Evolutionary conservation across 495 filamentous ascomycete species (phyloP).

Genomic region (Penicillium alfredii): DNA sequence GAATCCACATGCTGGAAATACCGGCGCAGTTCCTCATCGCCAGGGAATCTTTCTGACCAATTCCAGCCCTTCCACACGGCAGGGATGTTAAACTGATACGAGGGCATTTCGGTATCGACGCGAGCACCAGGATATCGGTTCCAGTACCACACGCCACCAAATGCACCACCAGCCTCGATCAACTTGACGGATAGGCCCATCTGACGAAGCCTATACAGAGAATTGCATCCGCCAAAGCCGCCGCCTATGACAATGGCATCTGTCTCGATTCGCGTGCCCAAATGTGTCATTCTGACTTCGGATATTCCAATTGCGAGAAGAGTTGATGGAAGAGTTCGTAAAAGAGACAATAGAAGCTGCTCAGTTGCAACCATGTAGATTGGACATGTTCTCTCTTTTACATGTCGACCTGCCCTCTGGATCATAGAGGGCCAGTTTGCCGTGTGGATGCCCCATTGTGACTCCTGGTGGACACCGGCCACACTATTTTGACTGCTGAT

Average conservation of each 20-base stretch:
- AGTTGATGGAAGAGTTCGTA: too few species aligned
- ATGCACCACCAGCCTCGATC: constrained; percentile 41
- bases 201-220: constrained; percentile 34
- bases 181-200: constrained; percentile 34
- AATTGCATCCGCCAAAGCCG: constrained; percentile 34
- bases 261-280: constrained; percentile 14
- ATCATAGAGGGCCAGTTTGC: too few species aligned
- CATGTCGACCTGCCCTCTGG: too few species aligned
- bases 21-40: constrained; percentile 39
- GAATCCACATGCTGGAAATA: constrained; percentile 54
- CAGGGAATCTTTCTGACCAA: constrained; percentile 47
- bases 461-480: too few species aligned
- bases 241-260: constrained; percentile 33
- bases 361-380: too few species aligned
- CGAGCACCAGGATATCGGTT: constrained; percentile 46
- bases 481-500: too few species aligned
- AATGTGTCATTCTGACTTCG: constrained; percentile 13
- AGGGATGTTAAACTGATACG: constrained; percentile 46
- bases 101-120: constrained; percentile 45
- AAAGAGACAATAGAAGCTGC: too few species aligned
- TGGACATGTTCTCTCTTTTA: too few species aligned
- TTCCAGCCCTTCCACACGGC: constrained; percentile 48
- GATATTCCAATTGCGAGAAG: neutral
- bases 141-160: constrained; percentile 51
- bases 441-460: too few species aligned